Base-by-base conservation (phyloP, 2,329 filamentous ascomycete genomes). In the Pseudopyricularia cyperi region DNA sequence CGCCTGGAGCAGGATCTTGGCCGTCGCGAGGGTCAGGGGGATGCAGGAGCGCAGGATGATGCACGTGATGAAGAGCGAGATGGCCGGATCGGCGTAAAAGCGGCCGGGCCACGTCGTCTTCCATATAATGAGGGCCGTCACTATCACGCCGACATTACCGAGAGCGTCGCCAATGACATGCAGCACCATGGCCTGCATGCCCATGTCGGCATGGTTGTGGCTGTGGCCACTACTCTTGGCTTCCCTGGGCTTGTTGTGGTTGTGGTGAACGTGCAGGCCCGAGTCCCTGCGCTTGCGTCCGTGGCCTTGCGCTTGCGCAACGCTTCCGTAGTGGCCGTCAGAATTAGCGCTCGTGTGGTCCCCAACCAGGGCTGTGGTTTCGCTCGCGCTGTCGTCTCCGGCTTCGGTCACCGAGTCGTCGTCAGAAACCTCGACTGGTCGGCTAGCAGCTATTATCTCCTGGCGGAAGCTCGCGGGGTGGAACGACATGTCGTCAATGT, bases 21-120 rank as follows among this genome's bases (percentile, higher is more conserved):
- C 83, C 5, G 87, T 88, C 30, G 86, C 87, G 57, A 81, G 78
- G 57, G 87, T 90, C 22, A 94, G 79, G 1, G 88, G 87, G 49
- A 93, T 79, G 7, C 86, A 85, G 1, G 86, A 87, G 57, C 76
- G 77, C 54, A 85, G 75, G 55, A 87, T 85, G 59, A 85, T 85
- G 54, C 89, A 68, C 1, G 93, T 96, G 67, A 98, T 98, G 67
- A 97, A 77, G 15, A 98, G 80, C 0, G 93, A 98, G 54, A 98
- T 91, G 17, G 82, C 80, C 0, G 93, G 93, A 63, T 98, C 93
- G 44, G 88, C 85, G 63, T 97, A 97, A 70, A 80, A 86, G 57
- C 87, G 83, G 71, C 85, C 89, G 5, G 78, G 75, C 75, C 80
- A 95, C 51, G 85, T 73, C 2, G 89, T 93, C 53, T 95, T 76